A percentile compares a stretch with the other conserved stretches of the same genome.
Conservation (phyloP, 805 yeast genomes). For the Danielia oregonensis region DNA sequence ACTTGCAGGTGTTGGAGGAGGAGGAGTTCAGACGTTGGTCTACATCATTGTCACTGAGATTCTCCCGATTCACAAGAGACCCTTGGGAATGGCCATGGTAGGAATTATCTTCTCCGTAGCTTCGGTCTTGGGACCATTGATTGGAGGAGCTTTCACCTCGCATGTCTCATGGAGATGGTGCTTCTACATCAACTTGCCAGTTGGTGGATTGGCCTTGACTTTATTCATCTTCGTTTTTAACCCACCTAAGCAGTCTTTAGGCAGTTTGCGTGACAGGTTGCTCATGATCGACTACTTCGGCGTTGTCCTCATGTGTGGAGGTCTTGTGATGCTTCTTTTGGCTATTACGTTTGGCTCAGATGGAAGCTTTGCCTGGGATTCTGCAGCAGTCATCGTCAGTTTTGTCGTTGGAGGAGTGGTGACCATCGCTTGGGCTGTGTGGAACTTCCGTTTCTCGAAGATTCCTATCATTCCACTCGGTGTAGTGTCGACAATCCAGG, state of each 20-base stretch:
- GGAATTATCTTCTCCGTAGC: slow-evolving; percentile 47
- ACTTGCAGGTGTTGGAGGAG: slow-evolving; percentile 68
- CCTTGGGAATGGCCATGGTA: slow-evolving; percentile 35
- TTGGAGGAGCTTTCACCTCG: slow-evolving; percentile 64
- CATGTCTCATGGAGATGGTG: slow-evolving; percentile 74
- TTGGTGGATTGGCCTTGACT: slow-evolving; percentile 50
- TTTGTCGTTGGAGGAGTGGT: slow-evolving; percentile 45
- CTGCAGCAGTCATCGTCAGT: slow-evolving; percentile 49
- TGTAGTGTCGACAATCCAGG: slow-evolving; percentile 33
- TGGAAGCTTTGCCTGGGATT: slow-evolving; percentile 52
- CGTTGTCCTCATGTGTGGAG: slow-evolving; percentile 37
- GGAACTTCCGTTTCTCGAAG: slow-evolving; percentile 40
- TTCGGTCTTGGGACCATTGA: slow-evolving; percentile 56
- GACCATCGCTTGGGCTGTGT: slow-evolving; percentile 30
- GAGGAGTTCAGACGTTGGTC: slow-evolving; percentile 58
- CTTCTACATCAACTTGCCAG: slow-evolving; percentile 65
- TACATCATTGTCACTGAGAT: slow-evolving; percentile 56
- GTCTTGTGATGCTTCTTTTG: slow-evolving; percentile 42
- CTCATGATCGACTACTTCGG: slow-evolving; percentile 50
- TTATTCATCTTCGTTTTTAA: slow-evolving; percentile 39
- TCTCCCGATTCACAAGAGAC: slow-evolving; percentile 41
- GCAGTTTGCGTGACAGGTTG: slow-evolving; percentile 35
- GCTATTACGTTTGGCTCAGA: slow-evolving; percentile 57
- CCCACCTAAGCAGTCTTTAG: slow-evolving; percentile 45
- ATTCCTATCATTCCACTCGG: slow-evolving; percentile 46